Base-by-base conservation (phyloP, 2,329 filamentous ascomycete species). In the Fusarium albidum region DNA sequence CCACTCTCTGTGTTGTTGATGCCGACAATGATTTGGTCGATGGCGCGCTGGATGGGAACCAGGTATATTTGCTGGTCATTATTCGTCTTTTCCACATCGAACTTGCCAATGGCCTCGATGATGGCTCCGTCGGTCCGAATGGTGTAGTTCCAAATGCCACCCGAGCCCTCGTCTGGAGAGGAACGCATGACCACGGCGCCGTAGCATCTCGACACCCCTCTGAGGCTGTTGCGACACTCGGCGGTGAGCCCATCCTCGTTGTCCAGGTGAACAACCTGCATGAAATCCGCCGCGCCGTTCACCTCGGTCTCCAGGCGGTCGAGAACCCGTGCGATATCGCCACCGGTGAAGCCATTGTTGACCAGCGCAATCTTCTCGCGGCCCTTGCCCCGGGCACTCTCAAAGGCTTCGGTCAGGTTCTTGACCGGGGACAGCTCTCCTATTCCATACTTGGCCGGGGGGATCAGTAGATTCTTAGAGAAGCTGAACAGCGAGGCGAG, bases 101-200 rank as follows among this genome's bases (percentile, higher is more conserved):
- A 86, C 48, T 81, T 83, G 8, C 73, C 70, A 8, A 85, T 82
- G 15, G 87, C 87, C 12, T 28, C 13, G 25, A 57, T 53, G 51
- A 96, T 79, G 1, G 85, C 79, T 29, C 88, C 88, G 69, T 96
- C 93, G 3, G 86, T 86, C 50, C 90, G 81, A 21, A 96, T 79
- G 0, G 91, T 93, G 69, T 96, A 97, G 73, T 95, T 96, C 93
- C 93, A 96, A 37, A 83, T 73, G 2, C 82, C 82, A 7, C 80
- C 82, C 1, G 70, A 58, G 9, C 91, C 91, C 74, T 95, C 87
- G 2, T 73, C 80, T 0, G 92, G 91, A 6, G 91, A 96, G 1
- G 88, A 88, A 47, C 85, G 79, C 75, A 96, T 94, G 5, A 89
- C 84, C 2, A 89, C 82, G 9, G 89, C 91, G 14, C 84, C 89